phyloP scores from a whole-genome alignment of 441 rosid genomes.

The Jatropha podagrica region DNA sequence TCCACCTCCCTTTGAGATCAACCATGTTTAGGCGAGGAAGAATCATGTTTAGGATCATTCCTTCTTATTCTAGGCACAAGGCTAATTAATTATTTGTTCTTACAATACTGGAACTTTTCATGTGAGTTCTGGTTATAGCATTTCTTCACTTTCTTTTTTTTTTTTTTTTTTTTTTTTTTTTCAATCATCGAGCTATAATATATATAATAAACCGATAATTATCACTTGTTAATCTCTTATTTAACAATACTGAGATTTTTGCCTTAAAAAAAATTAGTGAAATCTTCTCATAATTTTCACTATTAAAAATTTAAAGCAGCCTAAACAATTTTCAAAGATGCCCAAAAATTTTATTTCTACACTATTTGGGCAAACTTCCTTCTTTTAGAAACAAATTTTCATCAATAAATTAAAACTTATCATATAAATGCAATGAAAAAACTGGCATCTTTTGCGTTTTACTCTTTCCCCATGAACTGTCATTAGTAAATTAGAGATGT shows the following conservation, averaged over 20 bases:
- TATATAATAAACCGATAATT: not conserved
- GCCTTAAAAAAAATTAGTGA: not conserved
- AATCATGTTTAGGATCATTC: not conserved
- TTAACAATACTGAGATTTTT: not conserved
- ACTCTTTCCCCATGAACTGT: not conserved
- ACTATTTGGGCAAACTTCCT: not conserved
- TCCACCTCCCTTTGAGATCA: constrained; percentile 8
- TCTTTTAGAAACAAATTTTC: not conserved
- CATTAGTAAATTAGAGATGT: not conserved
- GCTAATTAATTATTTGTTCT: not conserved
- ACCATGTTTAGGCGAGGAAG: not conserved
- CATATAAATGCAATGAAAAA: not conserved
- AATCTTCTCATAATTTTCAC: too few relatives aligned
- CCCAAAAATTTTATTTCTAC: not conserved
- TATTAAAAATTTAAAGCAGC: not conserved
- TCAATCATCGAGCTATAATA: too few relatives aligned
- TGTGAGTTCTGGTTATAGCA: not conserved
- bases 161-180: too few relatives aligned
- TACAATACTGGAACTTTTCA: not conserved
- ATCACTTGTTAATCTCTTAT: not conserved
- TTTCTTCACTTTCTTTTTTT: too few relatives aligned
- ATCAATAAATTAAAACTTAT: too few relatives aligned
- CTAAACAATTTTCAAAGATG: not conserved
- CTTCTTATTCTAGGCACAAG: not conserved
- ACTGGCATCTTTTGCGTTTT: not conserved